phyloP scores from a whole-genome alignment of 371 early-diverging fungal species.

The Mortierella sp. region DNA sequence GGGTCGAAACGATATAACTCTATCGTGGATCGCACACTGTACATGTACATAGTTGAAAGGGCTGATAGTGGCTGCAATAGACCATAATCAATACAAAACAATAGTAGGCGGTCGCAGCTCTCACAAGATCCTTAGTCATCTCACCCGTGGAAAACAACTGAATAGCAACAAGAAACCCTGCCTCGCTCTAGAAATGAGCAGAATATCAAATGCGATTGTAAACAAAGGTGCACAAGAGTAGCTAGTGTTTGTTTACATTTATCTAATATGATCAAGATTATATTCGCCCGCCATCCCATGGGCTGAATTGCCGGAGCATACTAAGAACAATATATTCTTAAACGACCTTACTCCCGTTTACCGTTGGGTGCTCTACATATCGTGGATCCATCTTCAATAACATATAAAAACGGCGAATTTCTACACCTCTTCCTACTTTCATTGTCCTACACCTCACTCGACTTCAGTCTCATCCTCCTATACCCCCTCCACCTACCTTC shows the following conservation, averaged over 20 bases:
- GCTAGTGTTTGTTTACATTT: background rate
- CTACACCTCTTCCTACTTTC: background rate
- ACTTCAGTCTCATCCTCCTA: slow-evolving; percentile 9
- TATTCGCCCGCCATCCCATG: background rate
- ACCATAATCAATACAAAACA: background rate
- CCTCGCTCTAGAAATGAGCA: background rate
- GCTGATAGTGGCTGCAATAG: background rate
- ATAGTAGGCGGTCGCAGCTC: background rate
- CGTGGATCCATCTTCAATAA: background rate
- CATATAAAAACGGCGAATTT: slow-evolving; percentile 14
- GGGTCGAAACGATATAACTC: slow-evolving; percentile 3
- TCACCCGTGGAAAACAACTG: slow-evolving; percentile 8
- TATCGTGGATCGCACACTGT: background rate
- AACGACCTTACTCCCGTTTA: background rate
- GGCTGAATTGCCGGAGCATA: background rate
- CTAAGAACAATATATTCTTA: background rate
- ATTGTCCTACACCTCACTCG: background rate
- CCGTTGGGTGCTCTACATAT: background rate
- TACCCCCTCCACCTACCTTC: background rate
- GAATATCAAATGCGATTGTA: background rate
- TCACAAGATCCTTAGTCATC: slow-evolving; percentile 16
- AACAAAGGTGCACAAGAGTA: background rate
- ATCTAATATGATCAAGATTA: background rate
- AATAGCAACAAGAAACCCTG: background rate
- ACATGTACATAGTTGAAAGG: too few species aligned